These are phyloP conservation scores for Sophora flavescens DNA, from an alignment of 306 rosid genomes.

Conservation along the genomic window DNA sequence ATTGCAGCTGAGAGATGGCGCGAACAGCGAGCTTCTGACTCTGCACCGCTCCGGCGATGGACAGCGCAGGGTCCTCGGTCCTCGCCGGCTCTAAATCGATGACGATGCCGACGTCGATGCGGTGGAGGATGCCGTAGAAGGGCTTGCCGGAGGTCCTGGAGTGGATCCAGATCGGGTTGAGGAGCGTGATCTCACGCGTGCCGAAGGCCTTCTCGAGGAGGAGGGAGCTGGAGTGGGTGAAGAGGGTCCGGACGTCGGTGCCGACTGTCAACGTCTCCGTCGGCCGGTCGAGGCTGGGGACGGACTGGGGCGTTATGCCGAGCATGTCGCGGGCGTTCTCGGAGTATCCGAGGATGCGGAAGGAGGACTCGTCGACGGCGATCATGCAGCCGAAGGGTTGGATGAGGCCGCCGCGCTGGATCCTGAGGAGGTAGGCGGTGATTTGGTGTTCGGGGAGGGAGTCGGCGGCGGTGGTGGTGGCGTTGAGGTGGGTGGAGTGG, in stretches of 20 bases:
- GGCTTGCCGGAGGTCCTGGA: constrained; percentile 78
- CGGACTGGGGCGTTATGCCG: constrained; percentile 77
- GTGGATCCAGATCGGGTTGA: constrained; percentile 94
- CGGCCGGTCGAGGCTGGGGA: constrained; percentile 63
- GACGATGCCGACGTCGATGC: constrained; percentile 87
- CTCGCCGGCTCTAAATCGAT: constrained; percentile 93
- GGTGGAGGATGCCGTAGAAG: constrained; percentile 91
- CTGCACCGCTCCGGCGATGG: constrained; percentile 98
- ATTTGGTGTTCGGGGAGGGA: constrained; percentile 79
- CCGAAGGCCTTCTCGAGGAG: constrained; percentile 82
- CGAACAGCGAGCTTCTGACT: constrained; percentile 93
- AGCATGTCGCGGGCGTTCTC: constrained; percentile 89
- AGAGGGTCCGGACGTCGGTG: constrained; percentile 71
- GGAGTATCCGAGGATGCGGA: constrained; percentile 65
- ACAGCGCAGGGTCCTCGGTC: constrained; percentile 90
- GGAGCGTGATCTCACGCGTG: constrained; percentile 83
- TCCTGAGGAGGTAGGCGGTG: constrained; percentile 71
- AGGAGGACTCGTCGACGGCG: constrained; percentile 69
- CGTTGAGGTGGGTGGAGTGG: constrained; percentile 56
- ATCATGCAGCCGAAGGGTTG: constrained; percentile 93
- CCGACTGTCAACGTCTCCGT: constrained; percentile 57
- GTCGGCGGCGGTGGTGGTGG: constrained; percentile 48
- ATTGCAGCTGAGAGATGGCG: constrained; percentile 85
- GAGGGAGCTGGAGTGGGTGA: constrained; percentile 56
- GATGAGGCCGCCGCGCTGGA: constrained; percentile 89